Evolutionary conservation across 1,284 basidiomycete species (phyloP).

Genomic region (Sanghuangporus baumii): DNA sequence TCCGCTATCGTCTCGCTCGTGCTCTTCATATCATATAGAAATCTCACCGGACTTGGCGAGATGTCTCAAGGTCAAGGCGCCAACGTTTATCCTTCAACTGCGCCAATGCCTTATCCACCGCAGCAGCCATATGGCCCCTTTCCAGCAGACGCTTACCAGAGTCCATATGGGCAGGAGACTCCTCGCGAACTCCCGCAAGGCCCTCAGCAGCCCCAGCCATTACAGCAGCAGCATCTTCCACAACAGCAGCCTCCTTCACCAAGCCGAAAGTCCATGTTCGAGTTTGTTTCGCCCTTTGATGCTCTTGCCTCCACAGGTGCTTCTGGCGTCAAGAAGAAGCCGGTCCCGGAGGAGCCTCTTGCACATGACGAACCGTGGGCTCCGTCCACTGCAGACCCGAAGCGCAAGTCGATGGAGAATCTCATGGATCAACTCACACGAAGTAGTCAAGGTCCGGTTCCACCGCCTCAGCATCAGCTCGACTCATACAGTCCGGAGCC

Average conservation of each 20-base stretch:
- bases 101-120: constrained; percentile 15
- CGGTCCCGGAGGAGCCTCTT: constrained; percentile 36
- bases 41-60: constrained; percentile 15
- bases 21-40: constrained; percentile 4
- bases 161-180: constrained; percentile 35
- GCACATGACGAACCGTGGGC: constrained; percentile 51
- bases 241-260: constrained; percentile 55
- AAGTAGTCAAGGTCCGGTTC: constrained; percentile 35
- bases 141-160: constrained; percentile 14
- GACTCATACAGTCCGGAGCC: constrained; percentile 33
- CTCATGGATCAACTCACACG: constrained; percentile 65
- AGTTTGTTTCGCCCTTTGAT: constrained; percentile 78
- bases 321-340: constrained; percentile 54
- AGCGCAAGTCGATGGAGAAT: constrained; percentile 74
- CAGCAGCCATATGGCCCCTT: constrained; percentile 11
- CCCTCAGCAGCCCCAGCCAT: constrained; percentile 22
- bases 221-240: constrained; percentile 21
- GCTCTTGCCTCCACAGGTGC: constrained; percentile 47
- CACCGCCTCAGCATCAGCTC: constrained; percentile 34
- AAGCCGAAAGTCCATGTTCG: constrained; percentile 72
- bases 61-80: constrained; percentile 14
- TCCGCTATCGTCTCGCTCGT: background rate
- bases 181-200: constrained; percentile 24
- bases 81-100: constrained; percentile 11
- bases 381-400: constrained; percentile 53